Base-by-base conservation (phyloP, 163 green algal genomes). In the Volvox carteri region DNA sequence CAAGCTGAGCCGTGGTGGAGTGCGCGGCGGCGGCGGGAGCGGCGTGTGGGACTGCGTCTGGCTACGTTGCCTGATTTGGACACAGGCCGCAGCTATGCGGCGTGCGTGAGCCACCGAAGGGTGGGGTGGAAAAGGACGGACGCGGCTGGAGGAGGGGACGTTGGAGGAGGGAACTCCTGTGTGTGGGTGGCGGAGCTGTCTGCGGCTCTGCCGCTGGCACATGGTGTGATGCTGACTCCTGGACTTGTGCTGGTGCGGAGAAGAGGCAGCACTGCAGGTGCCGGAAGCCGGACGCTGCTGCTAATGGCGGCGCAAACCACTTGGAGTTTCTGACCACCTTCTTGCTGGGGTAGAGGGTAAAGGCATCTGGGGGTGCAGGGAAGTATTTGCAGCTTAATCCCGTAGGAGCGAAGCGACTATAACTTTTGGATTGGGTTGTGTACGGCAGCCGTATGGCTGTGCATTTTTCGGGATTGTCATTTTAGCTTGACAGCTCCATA, bases 321-420 rank as follows among this genome's bases (percentile, higher is more conserved):
- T 37, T 84, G 75, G 75, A 70, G 46, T 48, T 84, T 84, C 75
- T 84, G 35, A 75, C n/a, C n/a, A n/a, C n/a, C n/a, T n/a, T n/a
- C n/a, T n/a, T n/a, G n/a, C n/a, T n/a, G n/a, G n/a, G n/a, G n/a
- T n/a, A n/a, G n/a, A n/a, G n/a, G n/a, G n/a, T n/a, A n/a, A n/a
- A n/a, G n/a, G n/a, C n/a, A n/a, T n/a, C n/a, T n/a, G n/a, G n/a
- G n/a, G n/a, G n/a, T n/a, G n/a, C n/a, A n/a, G n/a, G n/a, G n/a
- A n/a, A n/a, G n/a, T n/a, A n/a, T n/a, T n/a, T n/a, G n/a, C n/a
- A n/a, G n/a, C n/a, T n/a, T n/a, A n/a, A n/a, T n/a, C n/a, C n/a
- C n/a, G n/a, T n/a, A n/a, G n/a, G n/a, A n/a, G n/a, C n/a, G n/a
- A n/a, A n/a, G n/a, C n/a, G n/a, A n/a, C n/a, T n/a, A n/a, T n/a